Evolutionary conservation across 192 early-diverging fungal genomes (phyloP).

Genomic region (Umbelopsis sp.): DNA sequence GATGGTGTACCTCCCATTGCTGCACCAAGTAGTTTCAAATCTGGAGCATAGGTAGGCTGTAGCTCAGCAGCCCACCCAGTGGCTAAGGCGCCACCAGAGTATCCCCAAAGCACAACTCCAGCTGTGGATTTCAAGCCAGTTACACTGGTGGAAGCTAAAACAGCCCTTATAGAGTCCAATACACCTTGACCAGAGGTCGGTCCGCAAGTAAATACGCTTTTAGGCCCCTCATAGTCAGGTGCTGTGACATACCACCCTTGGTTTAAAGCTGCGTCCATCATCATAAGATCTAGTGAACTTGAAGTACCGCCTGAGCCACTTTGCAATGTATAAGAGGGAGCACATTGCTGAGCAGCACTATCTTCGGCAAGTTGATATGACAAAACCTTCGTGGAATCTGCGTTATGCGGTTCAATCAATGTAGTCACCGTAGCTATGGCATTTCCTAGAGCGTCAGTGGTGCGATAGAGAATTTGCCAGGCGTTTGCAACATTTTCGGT

Average conservation of each 20-base stretch:
- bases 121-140: background rate
- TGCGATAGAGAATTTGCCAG: conserved; percentile 10
- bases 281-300: no score
- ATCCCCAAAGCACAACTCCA: conserved; percentile 10
- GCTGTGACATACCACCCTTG: conserved; percentile 12
- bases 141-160: background rate
- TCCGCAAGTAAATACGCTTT: background rate
- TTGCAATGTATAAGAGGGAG: background rate
- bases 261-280: background rate
- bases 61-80: conserved; percentile 15
- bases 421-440: conserved; percentile 12
- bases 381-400: background rate
- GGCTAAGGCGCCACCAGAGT: conserved; percentile 13
- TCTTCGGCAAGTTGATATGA: conserved; percentile 19
- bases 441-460: conserved; percentile 1
- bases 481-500: background rate
- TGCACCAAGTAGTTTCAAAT: conserved; percentile 14
- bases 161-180: conserved; percentile 5
- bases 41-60: conserved; percentile 12
- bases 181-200: conserved; percentile 3
- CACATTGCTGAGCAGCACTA: background rate
- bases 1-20: conserved; percentile 17
- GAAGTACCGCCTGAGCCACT: no score
- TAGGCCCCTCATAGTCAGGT: conserved; percentile 15
- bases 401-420: conserved; percentile 1